Percentiles rank a stretch among this genome's conserved stretches.
These are phyloP conservation scores for Niveomyces coronatus DNA, from an alignment of 2,329 filamentous ascomycete species.

Conservation along the genomic window DNA sequence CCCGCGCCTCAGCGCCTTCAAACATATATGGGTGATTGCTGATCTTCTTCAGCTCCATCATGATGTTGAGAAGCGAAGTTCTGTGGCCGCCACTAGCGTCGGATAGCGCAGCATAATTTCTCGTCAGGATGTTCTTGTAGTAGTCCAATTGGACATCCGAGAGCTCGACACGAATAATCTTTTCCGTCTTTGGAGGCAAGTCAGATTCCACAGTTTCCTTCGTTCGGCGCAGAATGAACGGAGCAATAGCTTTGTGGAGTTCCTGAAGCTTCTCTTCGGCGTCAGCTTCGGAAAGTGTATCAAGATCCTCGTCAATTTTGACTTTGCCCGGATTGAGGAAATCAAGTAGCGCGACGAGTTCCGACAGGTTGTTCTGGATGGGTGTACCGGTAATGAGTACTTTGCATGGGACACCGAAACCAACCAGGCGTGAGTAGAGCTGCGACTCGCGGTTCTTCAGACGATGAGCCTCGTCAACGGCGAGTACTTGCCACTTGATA, in stretches of 20 bases:
- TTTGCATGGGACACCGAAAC: conserved; percentile 80
- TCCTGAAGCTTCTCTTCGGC: conserved; percentile 81
- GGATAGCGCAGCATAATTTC: conserved; percentile 90
- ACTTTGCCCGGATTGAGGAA: conserved; percentile 95
- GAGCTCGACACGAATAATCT: conserved; percentile 95
- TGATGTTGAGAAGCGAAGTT: conserved; percentile 91
- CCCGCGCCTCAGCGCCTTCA: conserved; percentile 80
- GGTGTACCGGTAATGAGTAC: conserved; percentile 94
- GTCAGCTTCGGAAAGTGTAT: conserved; percentile 63
- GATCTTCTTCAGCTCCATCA: conserved; percentile 99
- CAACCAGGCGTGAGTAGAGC: conserved; percentile 73
- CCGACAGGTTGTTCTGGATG: conserved; percentile 92
- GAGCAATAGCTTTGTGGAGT: conserved; percentile 77
- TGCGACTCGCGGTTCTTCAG: conserved; percentile 95
- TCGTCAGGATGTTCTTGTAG: conserved; percentile 96
- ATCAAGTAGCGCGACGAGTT: conserved; percentile 85
- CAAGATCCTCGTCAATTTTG: conserved; percentile 82
- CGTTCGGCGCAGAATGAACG: conserved; percentile 88
- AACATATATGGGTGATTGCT: conserved; percentile 99
- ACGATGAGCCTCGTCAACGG: conserved; percentile 92
- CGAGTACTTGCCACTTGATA: conserved; percentile 96
- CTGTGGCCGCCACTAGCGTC: conserved; percentile 86
- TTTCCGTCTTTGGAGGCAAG: conserved; percentile 91
- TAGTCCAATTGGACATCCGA: conserved; percentile 95
- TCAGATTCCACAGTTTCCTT: conserved; percentile 98